These are phyloP conservation scores for Hapsidospora chrysogenum DNA, from an alignment of 495 filamentous ascomycete genomes.

Conservation along the genomic window DNA sequence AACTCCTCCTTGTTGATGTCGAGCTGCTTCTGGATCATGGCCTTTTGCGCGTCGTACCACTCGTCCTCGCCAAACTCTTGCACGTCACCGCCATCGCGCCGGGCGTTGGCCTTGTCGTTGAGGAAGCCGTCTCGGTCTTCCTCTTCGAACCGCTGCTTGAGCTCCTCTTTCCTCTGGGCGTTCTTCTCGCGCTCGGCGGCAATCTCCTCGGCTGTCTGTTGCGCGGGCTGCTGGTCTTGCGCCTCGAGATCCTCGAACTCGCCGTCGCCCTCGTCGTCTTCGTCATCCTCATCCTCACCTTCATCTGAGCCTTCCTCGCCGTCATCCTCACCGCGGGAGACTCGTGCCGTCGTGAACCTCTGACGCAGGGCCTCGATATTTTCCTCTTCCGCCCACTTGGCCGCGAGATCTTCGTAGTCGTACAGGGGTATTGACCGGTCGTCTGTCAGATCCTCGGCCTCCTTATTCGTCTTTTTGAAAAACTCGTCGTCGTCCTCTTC, in stretches of 20 bases:
- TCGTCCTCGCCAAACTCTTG: constrained; percentile 91
- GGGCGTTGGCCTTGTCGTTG: constrained; percentile 62
- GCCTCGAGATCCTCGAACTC: constrained; percentile 83
- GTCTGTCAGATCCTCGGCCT: constrained; percentile 45
- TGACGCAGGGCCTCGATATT: constrained; percentile 56
- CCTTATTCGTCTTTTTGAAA: constrained; percentile 53
- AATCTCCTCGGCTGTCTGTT: constrained; percentile 17
- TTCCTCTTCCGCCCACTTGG: constrained; percentile 69
- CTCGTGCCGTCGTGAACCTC: constrained; percentile 49
- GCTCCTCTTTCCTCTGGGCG: constrained; percentile 80
- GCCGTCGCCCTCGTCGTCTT: constrained; percentile 57
- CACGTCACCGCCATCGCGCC: constrained; percentile 38
- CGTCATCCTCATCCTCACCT: constrained; percentile 32
- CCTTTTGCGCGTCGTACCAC: constrained; percentile 96
- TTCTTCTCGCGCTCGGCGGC: constrained; percentile 75
- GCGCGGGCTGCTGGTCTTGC: constrained; percentile 33
- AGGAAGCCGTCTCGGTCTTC: constrained; percentile 88
- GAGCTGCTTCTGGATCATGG: constrained; percentile 80
- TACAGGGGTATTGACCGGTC: constrained; percentile 64
- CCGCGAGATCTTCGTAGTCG: constrained; percentile 64
- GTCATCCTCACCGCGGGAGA: constrained; percentile 33
- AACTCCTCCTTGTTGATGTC: constrained; percentile 92
- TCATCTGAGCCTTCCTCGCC: constrained; percentile 29
- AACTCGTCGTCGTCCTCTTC: constrained; percentile 74
- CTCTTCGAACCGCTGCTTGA: constrained; percentile 88